Conservation (phyloP, 495 filamentous ascomycete species). For the Entonaema liquescens region DNA sequence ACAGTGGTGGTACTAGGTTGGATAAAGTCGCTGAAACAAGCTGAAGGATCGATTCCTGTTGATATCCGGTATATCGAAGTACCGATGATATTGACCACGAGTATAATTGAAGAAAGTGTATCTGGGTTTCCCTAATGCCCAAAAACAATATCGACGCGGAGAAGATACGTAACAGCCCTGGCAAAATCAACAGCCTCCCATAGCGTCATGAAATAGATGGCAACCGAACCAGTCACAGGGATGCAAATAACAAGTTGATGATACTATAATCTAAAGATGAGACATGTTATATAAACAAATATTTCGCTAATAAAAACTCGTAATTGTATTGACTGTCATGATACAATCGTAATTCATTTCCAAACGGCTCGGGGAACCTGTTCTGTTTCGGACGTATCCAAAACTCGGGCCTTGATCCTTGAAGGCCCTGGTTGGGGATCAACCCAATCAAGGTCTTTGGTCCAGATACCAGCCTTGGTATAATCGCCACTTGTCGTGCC, state of each 20-base stretch:
- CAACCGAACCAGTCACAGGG: too few species aligned
- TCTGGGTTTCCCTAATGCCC: too few species aligned
- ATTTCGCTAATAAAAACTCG: neutral
- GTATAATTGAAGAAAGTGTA: too few species aligned
- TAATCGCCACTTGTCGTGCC: slow-evolving; percentile 77
- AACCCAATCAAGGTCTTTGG: slow-evolving; percentile 72
- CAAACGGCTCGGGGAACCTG: slow-evolving; percentile 30
- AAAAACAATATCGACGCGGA: too few species aligned
- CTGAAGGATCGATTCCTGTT: too few species aligned
- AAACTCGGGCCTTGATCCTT: slow-evolving; percentile 44
- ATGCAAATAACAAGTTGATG: neutral
- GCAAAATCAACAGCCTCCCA: too few species aligned
- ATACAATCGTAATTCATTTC: slow-evolving; percentile 26
- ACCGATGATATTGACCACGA: too few species aligned
- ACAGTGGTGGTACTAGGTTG: too few species aligned
- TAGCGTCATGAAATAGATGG: too few species aligned
- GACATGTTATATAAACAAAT: neutral
- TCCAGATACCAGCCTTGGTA: slow-evolving; percentile 83
- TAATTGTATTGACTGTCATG: slow-evolving; percentile 12
- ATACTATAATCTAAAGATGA: neutral
- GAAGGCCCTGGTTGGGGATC: slow-evolving; percentile 61
- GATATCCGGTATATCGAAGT: too few species aligned
- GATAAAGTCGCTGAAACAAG: too few species aligned
- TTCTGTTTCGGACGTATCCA: slow-evolving; percentile 23
- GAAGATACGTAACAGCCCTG: too few species aligned